phyloP scores from a whole-genome alignment of 2,329 filamentous ascomycete genomes.

The Aureobasidium sp. region DNA sequence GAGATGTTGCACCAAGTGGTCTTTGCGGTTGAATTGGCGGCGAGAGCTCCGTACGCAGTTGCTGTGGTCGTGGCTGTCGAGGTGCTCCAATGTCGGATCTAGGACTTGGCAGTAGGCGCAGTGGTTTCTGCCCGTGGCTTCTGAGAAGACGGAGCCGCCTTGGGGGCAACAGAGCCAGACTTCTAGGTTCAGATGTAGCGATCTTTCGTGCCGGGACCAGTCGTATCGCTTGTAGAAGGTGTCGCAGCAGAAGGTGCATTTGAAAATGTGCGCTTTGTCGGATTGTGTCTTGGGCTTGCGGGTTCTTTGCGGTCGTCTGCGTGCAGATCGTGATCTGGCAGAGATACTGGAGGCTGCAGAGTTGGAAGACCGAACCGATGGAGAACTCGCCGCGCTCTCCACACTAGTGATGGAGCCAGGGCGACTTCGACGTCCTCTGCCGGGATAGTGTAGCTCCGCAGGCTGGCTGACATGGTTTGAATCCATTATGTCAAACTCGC shows the following conservation, averaged over 20 bases:
- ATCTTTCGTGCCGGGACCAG: conserved; percentile 58
- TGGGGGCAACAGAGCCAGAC: conserved; percentile 55
- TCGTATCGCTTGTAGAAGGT: conserved; percentile 52
- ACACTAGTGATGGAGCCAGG: not conserved
- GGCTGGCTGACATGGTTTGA: not conserved
- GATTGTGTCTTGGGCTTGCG: conserved; percentile 12
- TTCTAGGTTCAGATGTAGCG: conserved; percentile 60
- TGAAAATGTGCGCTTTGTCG: conserved; percentile 42
- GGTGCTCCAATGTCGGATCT: conserved; percentile 49
- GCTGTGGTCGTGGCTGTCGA: conserved; percentile 53
- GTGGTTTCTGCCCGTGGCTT: conserved; percentile 47
- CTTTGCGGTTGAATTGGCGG: conserved; percentile 56
- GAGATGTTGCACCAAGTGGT: conserved; percentile 56
- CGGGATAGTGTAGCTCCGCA: not conserved
- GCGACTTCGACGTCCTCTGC: conserved; percentile 3
- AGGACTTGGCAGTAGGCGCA: conserved; percentile 54
- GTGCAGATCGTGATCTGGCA: not conserved
- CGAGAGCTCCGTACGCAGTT: conserved; percentile 64
- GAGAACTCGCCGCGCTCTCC: conserved; percentile 5
- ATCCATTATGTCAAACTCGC: not conserved
- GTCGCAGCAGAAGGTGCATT: conserved; percentile 54
- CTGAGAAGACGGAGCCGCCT: conserved; percentile 50
- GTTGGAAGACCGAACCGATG: not conserved
- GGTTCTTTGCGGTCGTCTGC: not conserved
- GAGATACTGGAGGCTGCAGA: conserved; percentile 6